Evolutionary conservation across 2,329 filamentous ascomycete species (phyloP).

Genomic region (Periglandula ipomoeae): DNA sequence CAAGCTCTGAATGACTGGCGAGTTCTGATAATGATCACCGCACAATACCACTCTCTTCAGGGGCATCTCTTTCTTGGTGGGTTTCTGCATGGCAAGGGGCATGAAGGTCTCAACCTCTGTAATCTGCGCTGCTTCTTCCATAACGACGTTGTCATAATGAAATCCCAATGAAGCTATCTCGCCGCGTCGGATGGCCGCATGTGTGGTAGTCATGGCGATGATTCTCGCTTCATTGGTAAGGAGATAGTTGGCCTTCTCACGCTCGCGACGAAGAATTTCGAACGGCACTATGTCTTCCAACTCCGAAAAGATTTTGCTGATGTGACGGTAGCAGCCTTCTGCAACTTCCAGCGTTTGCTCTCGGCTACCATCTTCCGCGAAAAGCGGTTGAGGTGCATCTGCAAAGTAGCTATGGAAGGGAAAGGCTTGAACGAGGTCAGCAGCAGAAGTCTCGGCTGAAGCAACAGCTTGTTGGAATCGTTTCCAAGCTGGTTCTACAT

Average conservation of each 20-base stretch:
- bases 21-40: constrained; percentile 95
- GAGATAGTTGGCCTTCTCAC: constrained; percentile 93
- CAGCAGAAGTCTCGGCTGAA: constrained; percentile 43
- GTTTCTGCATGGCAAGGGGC: constrained; percentile 82
- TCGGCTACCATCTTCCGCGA: constrained; percentile 56
- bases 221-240: constrained; percentile 94
- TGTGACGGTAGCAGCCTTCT: constrained; percentile 78
- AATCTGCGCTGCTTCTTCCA: constrained; percentile 98
- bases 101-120: constrained; percentile 97
- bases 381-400: constrained; percentile 78
- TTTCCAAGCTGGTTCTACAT: constrained; percentile 79
- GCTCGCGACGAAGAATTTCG: constrained; percentile 79
- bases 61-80: constrained; percentile 60
- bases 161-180: constrained; percentile 92
- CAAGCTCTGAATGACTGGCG: constrained; percentile 86
- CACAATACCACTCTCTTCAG: constrained; percentile 86
- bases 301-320: constrained; percentile 83
- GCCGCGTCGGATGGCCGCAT: constrained; percentile 86
- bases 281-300: constrained; percentile 91
- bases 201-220: constrained; percentile 96
- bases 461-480: constrained; percentile 60
- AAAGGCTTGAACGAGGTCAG: constrained; percentile 63
- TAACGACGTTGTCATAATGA: constrained; percentile 93
- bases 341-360: constrained; percentile 66
- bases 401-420: constrained; percentile 86